A percentile compares a stretch with the other conserved stretches of the same genome.
phyloP scores from a whole-genome alignment of 208 protist genomes.

The Leishmania turanica region DNA sequence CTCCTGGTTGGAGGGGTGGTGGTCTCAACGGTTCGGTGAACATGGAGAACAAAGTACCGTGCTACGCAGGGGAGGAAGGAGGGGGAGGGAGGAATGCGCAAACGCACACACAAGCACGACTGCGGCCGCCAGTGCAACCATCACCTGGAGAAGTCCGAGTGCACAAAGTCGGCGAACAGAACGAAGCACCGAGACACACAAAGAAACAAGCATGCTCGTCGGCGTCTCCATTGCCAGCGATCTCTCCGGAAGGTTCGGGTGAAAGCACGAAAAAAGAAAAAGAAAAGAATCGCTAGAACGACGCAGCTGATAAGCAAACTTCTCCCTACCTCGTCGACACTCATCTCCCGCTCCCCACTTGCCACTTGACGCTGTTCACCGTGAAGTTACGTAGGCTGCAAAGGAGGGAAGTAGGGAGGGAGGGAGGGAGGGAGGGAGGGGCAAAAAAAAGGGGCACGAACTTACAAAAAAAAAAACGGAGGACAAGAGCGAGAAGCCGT shows the following conservation, averaged over 20 bases:
- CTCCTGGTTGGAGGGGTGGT: neutral
- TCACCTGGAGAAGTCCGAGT: neutral
- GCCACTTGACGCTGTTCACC: neutral
- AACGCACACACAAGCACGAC: neutral
- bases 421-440: neutral
- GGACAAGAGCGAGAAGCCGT: neutral
- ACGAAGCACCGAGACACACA: neutral
- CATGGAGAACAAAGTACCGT: neutral
- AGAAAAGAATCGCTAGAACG: neutral
- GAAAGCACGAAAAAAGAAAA: neutral
- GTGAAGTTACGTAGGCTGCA: neutral
- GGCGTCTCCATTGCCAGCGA: neutral
- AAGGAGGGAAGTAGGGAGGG: neutral
- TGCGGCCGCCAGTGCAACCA: neutral
- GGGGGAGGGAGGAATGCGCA: neutral
- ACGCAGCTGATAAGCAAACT: neutral
- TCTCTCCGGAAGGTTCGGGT: neutral
- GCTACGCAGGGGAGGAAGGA: neutral
- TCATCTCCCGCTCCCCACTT: neutral
- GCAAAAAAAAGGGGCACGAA: neutral
- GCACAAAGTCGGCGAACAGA: neutral
- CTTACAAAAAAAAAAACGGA: neutral
- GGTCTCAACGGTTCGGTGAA: neutral
- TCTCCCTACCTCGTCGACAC: neutral
- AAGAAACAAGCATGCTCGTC: neutral